Evolutionary conservation across 139 green algal genomes (phyloP), one percentile per base, ranked within the genome.

Genomic region (Chlorella sp.): DNA sequence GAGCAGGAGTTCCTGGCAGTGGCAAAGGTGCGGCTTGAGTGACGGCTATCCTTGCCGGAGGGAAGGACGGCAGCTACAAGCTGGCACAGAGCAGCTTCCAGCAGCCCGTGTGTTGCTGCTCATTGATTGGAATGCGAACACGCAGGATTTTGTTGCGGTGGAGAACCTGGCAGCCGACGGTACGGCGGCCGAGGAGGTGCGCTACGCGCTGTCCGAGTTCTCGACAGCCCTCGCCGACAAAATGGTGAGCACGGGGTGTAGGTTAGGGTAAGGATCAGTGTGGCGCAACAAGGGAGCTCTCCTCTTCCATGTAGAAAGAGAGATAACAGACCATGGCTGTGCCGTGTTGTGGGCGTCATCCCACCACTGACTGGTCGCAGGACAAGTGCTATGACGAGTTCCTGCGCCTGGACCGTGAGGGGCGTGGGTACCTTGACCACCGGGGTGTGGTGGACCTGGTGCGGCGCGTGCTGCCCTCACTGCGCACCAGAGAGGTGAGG

Each of bases 1-100:
- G 64, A 83, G 32, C 35, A 78, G 72, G 71, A 78, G 68, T 80
- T 84, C 59, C n/a, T 84, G 66, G 49, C 64, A 1, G 73, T 72
- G 5, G 74, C 74, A 36, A 75, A 71, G 71, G 69, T 74, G 32
- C 67, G 55, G 49, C 17, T n/a, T n/a, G n/a, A n/a, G n/a, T n/a
- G n/a, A n/a, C n/a, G n/a, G n/a, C n/a, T n/a, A n/a, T 62, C 65
- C 30, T 78, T 20, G 35, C 33, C 2, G 51, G 73, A 32, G 66
- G 73, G 73, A n/a, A 42, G 33, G 20, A 60, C n/a, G n/a, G n/a
- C n/a, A n/a, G n/a, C n/a, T n/a, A n/a, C n/a, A n/a, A n/a, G n/a
- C n/a, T n/a, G n/a, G n/a, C n/a, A n/a, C n/a, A n/a, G n/a, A n/a
- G n/a, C n/a, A n/a, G n/a, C n/a, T n/a, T n/a, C n/a, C n/a, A n/a